Conservation (phyloP, 495 filamentous ascomycete genomes). For the Venustampulla echinocandica region DNA sequence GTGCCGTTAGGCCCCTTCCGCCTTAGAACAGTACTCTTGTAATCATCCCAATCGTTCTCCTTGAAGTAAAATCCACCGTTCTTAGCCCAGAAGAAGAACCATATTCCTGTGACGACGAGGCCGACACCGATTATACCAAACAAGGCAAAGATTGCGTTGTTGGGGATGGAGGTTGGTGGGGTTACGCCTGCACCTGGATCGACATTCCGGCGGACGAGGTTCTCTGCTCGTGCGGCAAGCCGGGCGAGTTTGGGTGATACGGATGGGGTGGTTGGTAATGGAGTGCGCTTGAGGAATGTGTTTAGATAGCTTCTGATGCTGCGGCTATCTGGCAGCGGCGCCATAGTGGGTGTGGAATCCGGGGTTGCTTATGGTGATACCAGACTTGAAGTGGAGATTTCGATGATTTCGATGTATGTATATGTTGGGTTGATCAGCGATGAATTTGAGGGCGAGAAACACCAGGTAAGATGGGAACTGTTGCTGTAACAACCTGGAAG, state of each 20-base stretch:
- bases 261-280: constrained; percentile 2
- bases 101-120: constrained; percentile 70
- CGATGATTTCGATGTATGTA: no score
- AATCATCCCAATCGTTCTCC: constrained; percentile 90
- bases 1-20: constrained; percentile 84
- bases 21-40: constrained; percentile 92
- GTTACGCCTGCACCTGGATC: constrained; percentile 41
- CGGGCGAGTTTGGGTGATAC: constrained; percentile 9
- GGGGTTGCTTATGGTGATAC: no score
- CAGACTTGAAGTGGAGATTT: no score
- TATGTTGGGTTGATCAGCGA: no score
- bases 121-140: constrained; percentile 76
- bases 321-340: constrained; percentile 10
- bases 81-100: constrained; percentile 98
- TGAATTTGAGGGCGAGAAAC: no score
- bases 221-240: constrained; percentile 6
- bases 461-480: no score
- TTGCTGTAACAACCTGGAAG: no score
- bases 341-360: constrained; percentile 18
- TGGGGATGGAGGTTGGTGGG: constrained; percentile 65
- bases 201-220: constrained; percentile 10
- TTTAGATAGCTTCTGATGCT: constrained; percentile 7
- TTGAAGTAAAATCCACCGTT: constrained; percentile 88
- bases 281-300: constrained; percentile 17
- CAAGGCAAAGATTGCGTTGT: constrained; percentile 69